These are phyloP conservation scores for Camillea tinctor DNA, from an alignment of 2,329 filamentous ascomycete species.

Conservation along the genomic window DNA sequence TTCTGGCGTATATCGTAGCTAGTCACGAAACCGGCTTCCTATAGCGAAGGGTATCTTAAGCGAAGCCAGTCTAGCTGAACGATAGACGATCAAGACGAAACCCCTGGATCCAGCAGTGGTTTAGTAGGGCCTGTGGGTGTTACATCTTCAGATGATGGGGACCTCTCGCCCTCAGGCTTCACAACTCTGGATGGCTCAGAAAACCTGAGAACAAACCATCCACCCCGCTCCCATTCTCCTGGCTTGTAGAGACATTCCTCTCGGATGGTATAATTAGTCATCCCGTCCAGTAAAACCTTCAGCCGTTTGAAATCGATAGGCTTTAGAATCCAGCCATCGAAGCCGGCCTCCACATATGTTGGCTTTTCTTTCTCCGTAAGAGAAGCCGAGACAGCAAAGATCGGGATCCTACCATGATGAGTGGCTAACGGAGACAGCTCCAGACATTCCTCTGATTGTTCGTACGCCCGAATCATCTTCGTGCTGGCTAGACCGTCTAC, in stretches of 20 bases:
- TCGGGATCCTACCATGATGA: conserved; percentile 67
- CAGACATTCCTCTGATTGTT: conserved; percentile 49
- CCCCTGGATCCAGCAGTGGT: neutral
- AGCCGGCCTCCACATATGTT: conserved; percentile 73
- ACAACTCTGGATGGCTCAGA: neutral
- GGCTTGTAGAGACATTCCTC: conserved; percentile 64
- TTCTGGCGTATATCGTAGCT: neutral
- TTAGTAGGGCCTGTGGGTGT: neutral
- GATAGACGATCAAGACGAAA: neutral
- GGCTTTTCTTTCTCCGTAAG: conserved; percentile 68
- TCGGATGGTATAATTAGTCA: conserved; percentile 59
- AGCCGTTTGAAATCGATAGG: conserved; percentile 80
- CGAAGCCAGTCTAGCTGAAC: neutral
- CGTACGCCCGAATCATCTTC: conserved; percentile 76
- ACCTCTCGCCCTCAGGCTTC: conserved; percentile 1
- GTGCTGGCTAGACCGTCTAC: conserved; percentile 80
- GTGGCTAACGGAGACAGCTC: conserved; percentile 58
- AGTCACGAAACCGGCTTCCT: neutral
- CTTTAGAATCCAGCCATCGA: conserved; percentile 90
- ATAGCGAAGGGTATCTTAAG: neutral
- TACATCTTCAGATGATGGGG: neutral
- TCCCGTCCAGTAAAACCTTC: conserved; percentile 65
- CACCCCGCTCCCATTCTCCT: conserved; percentile 80
- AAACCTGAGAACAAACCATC: conserved; percentile 63
- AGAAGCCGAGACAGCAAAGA: conserved; percentile 86